Base-by-base conservation (phyloP, 345 rosid genomes). In the Cardamine occulta region DNA sequence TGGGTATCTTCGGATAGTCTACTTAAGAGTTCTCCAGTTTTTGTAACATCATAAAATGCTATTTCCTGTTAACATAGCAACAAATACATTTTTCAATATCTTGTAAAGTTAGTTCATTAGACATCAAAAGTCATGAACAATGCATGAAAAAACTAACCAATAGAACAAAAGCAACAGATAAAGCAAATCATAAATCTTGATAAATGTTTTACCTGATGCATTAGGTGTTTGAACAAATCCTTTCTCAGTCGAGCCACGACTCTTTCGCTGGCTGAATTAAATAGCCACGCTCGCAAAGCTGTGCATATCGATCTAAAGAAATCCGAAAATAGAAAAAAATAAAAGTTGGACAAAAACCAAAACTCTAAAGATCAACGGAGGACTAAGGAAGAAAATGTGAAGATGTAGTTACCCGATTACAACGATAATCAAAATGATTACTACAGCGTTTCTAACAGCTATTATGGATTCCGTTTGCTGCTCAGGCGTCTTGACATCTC, bases 11-110 rank as follows among this genome's bases (percentile, higher is more conserved):
- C 89, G 0, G 89, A 86, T 35, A 88, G 78, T 77, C 91, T 83
- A 72, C 89, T 87, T 35, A 87, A 80, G 72, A 87, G 88, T 73
- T 87, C 91, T 37, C 91, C 91, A 2, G 91, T 87, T 72, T 88
- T 67, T 26, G 89, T 84, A 51, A 87, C 89, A 80, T 84, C 89
- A 74, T 48, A 87, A 78, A 87, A 87, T 54, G 87, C 89, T 62
- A 87, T 85, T 67, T 87, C 91, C 88, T 86, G 84, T 37, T 47
- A 73, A 2, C 42, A 23, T 11, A 54, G 34, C 28, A 76, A 37
- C 24, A 69, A 29, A 44, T 61, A 26, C 75, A 32, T 23, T 21
- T 68, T 28, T 28, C 31, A 28, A 4, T 28, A 4, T 4, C 57
- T 71, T 15, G 26, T 32, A 17, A 23, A 58, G 15, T 70, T 18